phyloP scores from a whole-genome alignment of 73 alveolate genomes.

The Paramecium biaurelia region DNA sequence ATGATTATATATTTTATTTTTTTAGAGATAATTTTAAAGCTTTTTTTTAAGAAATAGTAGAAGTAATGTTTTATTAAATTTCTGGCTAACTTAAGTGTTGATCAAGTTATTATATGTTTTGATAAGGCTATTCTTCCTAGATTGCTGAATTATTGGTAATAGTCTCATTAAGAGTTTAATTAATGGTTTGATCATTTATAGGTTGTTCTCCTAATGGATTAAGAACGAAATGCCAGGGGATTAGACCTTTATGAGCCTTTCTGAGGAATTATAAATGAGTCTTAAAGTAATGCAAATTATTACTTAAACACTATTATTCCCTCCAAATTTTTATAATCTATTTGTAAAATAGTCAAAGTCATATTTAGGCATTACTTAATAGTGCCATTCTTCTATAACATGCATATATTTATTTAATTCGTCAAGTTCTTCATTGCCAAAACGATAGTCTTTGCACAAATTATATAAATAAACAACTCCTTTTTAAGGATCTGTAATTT shows the following conservation, averaged over 20 bases:
- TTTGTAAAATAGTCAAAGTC: constrained; percentile 33
- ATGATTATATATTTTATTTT: not conserved
- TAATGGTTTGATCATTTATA: not conserved
- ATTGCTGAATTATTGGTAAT: not conserved
- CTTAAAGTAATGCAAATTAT: not conserved
- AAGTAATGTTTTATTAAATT: not conserved
- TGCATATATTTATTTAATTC: constrained; percentile 17
- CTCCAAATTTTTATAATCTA: constrained; percentile 46
- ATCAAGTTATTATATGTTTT: not conserved
- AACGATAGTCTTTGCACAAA: not conserved
- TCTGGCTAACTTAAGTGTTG: not conserved
- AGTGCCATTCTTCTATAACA: constrained; percentile 50
- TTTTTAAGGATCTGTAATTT: not conserved
- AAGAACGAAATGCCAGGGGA: constrained; percentile 22
- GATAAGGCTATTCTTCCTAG: not conserved
- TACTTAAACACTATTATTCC: constrained; percentile 33
- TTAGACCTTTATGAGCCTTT: constrained; percentile 31
- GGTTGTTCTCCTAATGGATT: constrained; percentile 1
- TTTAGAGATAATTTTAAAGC: not conserved
- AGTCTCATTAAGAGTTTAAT: not conserved
- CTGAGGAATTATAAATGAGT: constrained; percentile 6
- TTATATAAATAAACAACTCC: constrained; percentile 11
- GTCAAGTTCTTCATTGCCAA: not conserved
- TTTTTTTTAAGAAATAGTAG: not conserved
- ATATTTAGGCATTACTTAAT: constrained; percentile 44